Percentiles rank a stretch among this genome's conserved stretches.
phyloP scores from a whole-genome alignment of 2,329 filamentous ascomycete species.

The Pseudogymnoascus sp. region DNA sequence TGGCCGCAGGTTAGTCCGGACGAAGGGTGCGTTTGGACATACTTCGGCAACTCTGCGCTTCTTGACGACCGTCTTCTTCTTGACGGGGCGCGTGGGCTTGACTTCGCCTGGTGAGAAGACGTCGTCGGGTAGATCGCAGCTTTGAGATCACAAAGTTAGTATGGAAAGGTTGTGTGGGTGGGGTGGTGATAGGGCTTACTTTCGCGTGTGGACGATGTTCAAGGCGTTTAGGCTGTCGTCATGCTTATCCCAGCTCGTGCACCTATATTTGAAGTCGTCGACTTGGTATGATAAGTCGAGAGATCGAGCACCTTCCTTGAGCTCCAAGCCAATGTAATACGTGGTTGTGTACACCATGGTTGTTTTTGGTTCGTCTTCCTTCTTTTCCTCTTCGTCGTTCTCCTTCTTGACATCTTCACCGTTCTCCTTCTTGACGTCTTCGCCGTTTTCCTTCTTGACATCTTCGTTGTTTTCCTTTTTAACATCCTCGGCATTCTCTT shows the following conservation, averaged over 20 bases:
- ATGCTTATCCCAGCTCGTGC: constrained; percentile 67
- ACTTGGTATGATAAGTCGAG: constrained; percentile 76
- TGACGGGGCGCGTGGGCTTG: constrained; percentile 41
- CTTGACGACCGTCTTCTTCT: constrained; percentile 23
- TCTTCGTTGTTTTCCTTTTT: constrained; percentile 34
- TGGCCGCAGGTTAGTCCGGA: constrained; percentile 3
- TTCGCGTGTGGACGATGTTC: constrained; percentile 65
- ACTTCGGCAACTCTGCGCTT: constrained; percentile 26
- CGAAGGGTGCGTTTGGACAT: constrained; percentile 18
- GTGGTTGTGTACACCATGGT: constrained; percentile 71
- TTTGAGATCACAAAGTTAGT: constrained; percentile 33
- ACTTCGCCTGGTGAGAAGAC: constrained; percentile 76
- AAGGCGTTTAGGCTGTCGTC: constrained; percentile 68
- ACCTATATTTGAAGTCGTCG: constrained; percentile 76
- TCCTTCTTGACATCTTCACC: constrained; percentile 30
- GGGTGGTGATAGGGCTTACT: constrained; percentile 45
- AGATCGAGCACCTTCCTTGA: constrained; percentile 61
- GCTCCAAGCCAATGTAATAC: constrained; percentile 84
- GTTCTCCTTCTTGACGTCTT: constrained; percentile 31
- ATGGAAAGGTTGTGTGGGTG: background rate
- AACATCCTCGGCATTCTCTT: constrained; percentile 36
- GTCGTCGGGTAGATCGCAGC: constrained; percentile 80
- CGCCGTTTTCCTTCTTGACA: constrained; percentile 23
- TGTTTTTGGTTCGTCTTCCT: constrained; percentile 22
- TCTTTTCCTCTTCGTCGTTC: constrained; percentile 32